Percentiles rank a stretch among this genome's conserved stretches.
Evolutionary conservation across 495 filamentous ascomycete genomes (phyloP).

Genomic region (Usnea hakonensis): DNA sequence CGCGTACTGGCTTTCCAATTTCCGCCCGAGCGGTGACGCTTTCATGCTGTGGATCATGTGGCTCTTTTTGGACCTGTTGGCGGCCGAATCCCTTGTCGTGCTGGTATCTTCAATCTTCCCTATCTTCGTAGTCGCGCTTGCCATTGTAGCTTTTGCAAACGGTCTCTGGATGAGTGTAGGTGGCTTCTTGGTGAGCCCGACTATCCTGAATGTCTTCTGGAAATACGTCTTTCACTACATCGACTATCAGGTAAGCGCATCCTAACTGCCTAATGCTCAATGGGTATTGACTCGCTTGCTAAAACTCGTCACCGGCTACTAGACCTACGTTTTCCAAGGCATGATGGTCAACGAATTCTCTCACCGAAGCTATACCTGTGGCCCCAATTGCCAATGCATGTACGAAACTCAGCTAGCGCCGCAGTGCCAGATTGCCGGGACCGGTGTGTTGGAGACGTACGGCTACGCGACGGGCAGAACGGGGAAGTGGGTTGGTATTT

Average conservation of each 20-base stretch:
- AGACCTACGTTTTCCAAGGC: slow-evolving; percentile 72
- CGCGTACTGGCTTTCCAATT: slow-evolving; percentile 73
- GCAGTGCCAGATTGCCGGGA: slow-evolving; percentile 60
- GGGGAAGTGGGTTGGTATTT: slow-evolving; percentile 67
- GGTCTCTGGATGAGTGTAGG: slow-evolving; percentile 80
- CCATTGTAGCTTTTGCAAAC: slow-evolving; percentile 72
- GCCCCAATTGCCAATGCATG: slow-evolving; percentile 54
- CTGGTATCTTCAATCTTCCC: slow-evolving; percentile 64
- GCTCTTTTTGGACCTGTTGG: slow-evolving; percentile 77
- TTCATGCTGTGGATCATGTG: slow-evolving; percentile 81
- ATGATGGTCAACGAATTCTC: slow-evolving; percentile 87
- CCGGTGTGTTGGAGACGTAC: slow-evolving; percentile 57
- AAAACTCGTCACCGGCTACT: background rate
- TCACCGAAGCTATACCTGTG: slow-evolving; percentile 52
- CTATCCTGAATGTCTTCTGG: slow-evolving; percentile 71
- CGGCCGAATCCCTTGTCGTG: slow-evolving; percentile 73
- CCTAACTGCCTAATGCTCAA: background rate
- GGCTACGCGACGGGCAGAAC: slow-evolving; percentile 55
- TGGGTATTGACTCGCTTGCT: slow-evolving; percentile 16
- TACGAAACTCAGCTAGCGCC: slow-evolving; percentile 53
- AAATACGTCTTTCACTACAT: slow-evolving; percentile 79
- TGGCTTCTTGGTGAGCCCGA: slow-evolving; percentile 68
- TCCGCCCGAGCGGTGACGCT: slow-evolving; percentile 53
- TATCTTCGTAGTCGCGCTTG: slow-evolving; percentile 68
- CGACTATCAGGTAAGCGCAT: slow-evolving; percentile 51